Conservation (phyloP, 73 alveolate species). For the Effrenium voratum region DNA sequence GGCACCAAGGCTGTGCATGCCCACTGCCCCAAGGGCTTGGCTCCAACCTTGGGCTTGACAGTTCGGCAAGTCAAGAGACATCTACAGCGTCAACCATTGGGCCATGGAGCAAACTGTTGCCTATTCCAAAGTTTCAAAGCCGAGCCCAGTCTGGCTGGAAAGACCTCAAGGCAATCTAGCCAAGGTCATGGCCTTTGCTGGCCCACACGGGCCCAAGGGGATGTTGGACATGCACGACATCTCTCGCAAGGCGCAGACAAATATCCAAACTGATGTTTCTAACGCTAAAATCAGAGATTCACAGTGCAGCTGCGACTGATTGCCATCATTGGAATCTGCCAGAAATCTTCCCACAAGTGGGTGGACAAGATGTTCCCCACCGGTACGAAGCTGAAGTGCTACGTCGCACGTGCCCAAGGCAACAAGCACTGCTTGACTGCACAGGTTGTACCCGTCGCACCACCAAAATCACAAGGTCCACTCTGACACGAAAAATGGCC, state of each 20-base stretch:
- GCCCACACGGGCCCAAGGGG: constrained; percentile 50
- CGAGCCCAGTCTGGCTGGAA: too few species aligned
- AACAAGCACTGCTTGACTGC: background rate
- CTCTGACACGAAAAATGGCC: constrained; percentile 58
- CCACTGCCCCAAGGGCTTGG: constrained; percentile 84
- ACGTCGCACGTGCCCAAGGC: constrained; percentile 8
- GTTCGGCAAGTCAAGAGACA: background rate
- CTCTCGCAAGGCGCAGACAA: constrained; percentile 39
- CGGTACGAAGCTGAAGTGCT: constrained; percentile 48
- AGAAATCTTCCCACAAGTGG: constrained; percentile 93
- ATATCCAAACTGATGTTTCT: background rate
- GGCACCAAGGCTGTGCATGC: constrained; percentile 39
- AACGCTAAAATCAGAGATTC: background rate
- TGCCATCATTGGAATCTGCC: background rate
- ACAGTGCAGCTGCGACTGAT: background rate
- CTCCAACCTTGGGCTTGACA: background rate
- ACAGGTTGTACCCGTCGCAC: background rate
- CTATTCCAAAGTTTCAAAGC: too few species aligned
- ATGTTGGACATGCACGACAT: constrained; percentile 86
- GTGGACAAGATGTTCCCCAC: constrained; percentile 87
- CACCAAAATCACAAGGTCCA: background rate
- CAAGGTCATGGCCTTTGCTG: constrained; percentile 54
- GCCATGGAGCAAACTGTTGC: too few species aligned
- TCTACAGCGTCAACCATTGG: background rate
- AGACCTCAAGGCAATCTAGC: too few species aligned